Conservation (phyloP, 1,139 yeast species). For the Hansenula anomala region DNA sequence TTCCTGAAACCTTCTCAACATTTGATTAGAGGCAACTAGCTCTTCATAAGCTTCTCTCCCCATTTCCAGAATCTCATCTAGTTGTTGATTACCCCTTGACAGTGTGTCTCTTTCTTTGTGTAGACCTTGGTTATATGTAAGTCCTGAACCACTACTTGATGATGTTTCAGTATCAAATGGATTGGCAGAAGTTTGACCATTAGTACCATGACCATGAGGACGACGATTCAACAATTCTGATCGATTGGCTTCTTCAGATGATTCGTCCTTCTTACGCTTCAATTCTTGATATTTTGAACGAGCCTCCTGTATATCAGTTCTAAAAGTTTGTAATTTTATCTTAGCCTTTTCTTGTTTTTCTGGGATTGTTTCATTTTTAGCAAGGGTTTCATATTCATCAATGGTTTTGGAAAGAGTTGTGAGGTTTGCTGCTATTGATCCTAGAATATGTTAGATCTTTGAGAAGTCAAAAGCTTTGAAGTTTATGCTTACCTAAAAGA, state of each 20-base stretch:
- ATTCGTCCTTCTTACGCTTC: slow-evolving; percentile 61
- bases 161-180: slow-evolving; percentile 22
- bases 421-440: slow-evolving; percentile 80
- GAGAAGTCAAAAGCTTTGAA: too few relatives aligned
- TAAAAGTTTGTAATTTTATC: slow-evolving; percentile 56
- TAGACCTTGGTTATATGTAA: slow-evolving; percentile 61
- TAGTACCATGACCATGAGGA: slow-evolving; percentile 10
- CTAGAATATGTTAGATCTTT: slow-evolving; percentile 20
- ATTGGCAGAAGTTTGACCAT: slow-evolving; percentile 22
- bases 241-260: slow-evolving; percentile 45
- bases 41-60: slow-evolving; percentile 86
- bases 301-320: slow-evolving; percentile 52
- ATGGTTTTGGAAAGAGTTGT: slow-evolving; percentile 73
- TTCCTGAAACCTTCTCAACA: slow-evolving; percentile 57
- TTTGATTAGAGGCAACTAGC: slow-evolving; percentile 77
- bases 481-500: slow-evolving; percentile 46
- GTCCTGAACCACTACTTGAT: slow-evolving; percentile 19
- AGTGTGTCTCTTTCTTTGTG: slow-evolving; percentile 63
- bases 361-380: slow-evolving; percentile 53
- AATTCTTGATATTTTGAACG: slow-evolving; percentile 55
- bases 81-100: slow-evolving; percentile 68
- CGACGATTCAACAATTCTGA: slow-evolving; percentile 58
- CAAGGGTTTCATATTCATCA: slow-evolving; percentile 67
- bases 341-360: slow-evolving; percentile 60
- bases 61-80: slow-evolving; percentile 87